A percentile compares a stretch with the other conserved stretches of the same genome.
Evolutionary conservation across 768 basidiomycete genomes (phyloP).

Genomic region (Amanita thiersii): DNA sequence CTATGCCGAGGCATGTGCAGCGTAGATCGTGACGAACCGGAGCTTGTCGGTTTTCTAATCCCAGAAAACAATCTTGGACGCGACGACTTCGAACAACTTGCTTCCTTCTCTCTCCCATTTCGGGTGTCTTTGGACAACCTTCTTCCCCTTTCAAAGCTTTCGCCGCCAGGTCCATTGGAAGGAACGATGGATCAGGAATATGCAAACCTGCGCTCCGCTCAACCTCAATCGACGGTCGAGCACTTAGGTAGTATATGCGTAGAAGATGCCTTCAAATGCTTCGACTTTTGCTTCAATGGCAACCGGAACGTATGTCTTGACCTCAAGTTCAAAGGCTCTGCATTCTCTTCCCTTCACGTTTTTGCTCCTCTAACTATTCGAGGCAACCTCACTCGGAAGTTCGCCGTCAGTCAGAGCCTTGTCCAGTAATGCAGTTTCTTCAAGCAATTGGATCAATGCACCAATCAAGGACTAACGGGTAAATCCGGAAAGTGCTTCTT

Average conservation of each 20-base stretch:
- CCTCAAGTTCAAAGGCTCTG: constrained; percentile 19
- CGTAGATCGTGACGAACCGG: background rate
- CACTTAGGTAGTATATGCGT: constrained; percentile 8
- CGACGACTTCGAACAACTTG: background rate
- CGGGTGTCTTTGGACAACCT: background rate
- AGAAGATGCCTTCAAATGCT: constrained; percentile 18
- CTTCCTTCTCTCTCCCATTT: background rate
- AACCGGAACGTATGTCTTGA: constrained; percentile 26
- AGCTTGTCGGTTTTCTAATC: background rate
- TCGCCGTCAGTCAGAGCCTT: too few relatives aligned
- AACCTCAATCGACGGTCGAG: constrained; percentile 3
- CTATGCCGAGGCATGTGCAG: constrained; percentile 40
- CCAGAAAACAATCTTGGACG: background rate
- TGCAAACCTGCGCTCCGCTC: constrained; percentile 2
- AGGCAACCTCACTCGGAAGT: too few relatives aligned
- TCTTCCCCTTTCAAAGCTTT: background rate
- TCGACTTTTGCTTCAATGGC: constrained; percentile 16
- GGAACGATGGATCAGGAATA: constrained; percentile 1
- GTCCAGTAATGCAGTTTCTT: too few relatives aligned
- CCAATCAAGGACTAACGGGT: constrained; percentile 37
- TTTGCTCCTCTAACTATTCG: too few relatives aligned
- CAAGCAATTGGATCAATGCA: constrained; percentile 46
- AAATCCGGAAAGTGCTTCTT: constrained; percentile 24
- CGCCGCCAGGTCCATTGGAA: background rate
- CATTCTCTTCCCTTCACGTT: too few relatives aligned